A percentile compares a stretch with the other conserved stretches of the same genome.
phyloP scores from a whole-genome alignment of 768 basidiomycete species.

The Phaffia tasmanica region DNA sequence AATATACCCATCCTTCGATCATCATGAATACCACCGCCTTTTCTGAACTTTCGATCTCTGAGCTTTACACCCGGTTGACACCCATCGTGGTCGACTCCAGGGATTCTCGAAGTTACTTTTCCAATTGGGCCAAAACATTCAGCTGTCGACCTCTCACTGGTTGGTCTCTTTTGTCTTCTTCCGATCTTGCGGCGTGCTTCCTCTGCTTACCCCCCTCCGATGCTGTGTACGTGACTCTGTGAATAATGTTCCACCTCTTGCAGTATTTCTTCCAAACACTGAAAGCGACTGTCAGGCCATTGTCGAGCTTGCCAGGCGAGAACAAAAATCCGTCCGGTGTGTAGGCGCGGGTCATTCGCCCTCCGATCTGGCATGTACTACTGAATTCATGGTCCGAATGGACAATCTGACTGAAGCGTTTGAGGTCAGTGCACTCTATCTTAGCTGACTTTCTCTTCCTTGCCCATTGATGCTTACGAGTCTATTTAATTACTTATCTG shows the following conservation, averaged over 20 bases:
- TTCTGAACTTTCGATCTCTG: constrained; percentile 36
- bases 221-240: not conserved
- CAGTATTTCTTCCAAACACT: constrained; percentile 62
- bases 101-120: constrained; percentile 15
- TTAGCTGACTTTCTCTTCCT: not conserved
- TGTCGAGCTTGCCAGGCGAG: constrained; percentile 66
- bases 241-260: not conserved
- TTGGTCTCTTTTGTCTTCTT: constrained; percentile 2
- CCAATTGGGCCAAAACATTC: constrained; percentile 68
- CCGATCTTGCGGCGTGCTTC: not conserved
- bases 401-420: constrained; percentile 59
- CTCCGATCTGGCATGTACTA: constrained; percentile 83
- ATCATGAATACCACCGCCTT: no score
- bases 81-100: constrained; percentile 47
- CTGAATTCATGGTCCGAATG: constrained; percentile 71
- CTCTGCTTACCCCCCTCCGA: not conserved
- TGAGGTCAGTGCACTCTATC: constrained; percentile 49
- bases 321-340: constrained; percentile 61
- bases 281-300: constrained; percentile 60
- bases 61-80: constrained; percentile 48
- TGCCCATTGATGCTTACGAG: not conserved
- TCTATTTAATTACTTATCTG: not conserved
- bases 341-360: constrained; percentile 88
- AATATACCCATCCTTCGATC: no score
- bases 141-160: constrained; percentile 51